Evolutionary conservation across 805 yeast species (phyloP).

Genomic region (Phaffomyces antillensis): DNA sequence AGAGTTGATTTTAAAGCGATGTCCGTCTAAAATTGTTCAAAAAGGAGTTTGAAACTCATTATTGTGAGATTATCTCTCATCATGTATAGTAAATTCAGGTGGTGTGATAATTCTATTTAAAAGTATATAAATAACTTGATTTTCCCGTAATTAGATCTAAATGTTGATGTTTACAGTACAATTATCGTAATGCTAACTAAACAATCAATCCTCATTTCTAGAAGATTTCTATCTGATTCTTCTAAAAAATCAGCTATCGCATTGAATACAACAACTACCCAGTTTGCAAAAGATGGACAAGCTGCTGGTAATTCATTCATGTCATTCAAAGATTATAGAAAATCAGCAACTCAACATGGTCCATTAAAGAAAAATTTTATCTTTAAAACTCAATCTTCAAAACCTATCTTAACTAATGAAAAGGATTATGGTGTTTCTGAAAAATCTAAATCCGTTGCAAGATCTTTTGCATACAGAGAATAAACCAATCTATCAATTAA

Average conservation of each 20-base stretch:
- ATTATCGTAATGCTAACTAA: background rate
- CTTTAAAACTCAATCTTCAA: conserved; percentile 3
- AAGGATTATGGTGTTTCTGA: conserved; percentile 21
- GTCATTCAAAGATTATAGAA: conserved; percentile 32
- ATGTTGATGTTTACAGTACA: no score
- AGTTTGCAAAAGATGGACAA: conserved; percentile 3
- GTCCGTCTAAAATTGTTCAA: background rate
- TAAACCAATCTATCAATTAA: background rate
- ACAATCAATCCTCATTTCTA: conserved; percentile 1
- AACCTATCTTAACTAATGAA: conserved; percentile 16
- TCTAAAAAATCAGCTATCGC: conserved; percentile 17
- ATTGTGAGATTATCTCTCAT: background rate
- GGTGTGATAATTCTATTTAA: no score
- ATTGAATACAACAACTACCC: conserved; percentile 7
- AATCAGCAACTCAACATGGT: conserved; percentile 31
- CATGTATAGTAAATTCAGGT: no score
- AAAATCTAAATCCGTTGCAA: conserved; percentile 17
- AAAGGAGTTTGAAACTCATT: background rate
- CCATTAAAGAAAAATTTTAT: conserved; percentile 24
- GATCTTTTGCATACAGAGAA: conserved; percentile 15
- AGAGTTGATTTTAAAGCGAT: background rate
- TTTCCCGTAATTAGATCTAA: no score
- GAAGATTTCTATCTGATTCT: background rate
- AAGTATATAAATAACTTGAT: background rate
- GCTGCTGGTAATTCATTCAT: conserved; percentile 27